Evolutionary conservation across 306 rosid species (phyloP).

Genomic region (Spatholobus suberectus): DNA sequence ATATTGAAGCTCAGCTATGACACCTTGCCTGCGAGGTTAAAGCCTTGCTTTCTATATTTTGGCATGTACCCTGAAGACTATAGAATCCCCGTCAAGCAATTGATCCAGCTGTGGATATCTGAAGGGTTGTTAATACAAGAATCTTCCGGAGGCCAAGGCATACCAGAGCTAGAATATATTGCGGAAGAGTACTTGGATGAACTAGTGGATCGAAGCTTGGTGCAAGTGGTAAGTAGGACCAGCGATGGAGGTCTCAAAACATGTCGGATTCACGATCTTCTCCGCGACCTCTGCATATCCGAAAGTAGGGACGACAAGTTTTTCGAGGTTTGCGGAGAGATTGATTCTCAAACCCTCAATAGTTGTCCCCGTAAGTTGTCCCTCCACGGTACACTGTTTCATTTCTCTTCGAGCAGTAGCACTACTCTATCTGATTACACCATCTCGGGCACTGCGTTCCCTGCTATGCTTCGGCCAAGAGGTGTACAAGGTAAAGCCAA

Average conservation of each 20-base stretch:
- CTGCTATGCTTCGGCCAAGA: not conserved
- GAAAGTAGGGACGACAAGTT: not conserved
- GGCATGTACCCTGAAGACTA: constrained; percentile 6
- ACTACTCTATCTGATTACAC: not conserved
- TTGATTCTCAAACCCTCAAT: not conserved
- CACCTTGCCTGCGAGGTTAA: not conserved
- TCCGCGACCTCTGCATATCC: not conserved
- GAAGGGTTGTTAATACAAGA: not conserved
- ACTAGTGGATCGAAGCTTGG: constrained; percentile 18
- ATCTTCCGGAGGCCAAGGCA: not conserved
- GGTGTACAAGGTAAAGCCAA: not conserved
- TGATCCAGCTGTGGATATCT: constrained; percentile 15
- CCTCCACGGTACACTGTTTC: not conserved
- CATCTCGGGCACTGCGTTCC: not conserved
- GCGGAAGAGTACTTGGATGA: constrained; percentile 20
- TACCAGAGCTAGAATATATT: not conserved
- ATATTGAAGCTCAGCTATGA: constrained; percentile 20
- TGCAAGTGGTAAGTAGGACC: not conserved
- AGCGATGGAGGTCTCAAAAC: constrained; percentile 26
- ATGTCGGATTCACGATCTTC: constrained; percentile 21
- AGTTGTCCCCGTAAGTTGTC: constrained; percentile 27
- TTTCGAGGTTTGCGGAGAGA: not conserved
- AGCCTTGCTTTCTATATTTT: constrained; percentile 17
- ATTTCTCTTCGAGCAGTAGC: not conserved
- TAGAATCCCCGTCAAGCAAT: not conserved